These are phyloP conservation scores for Tolypocladium ovalisporum DNA, from an alignment of 2,329 filamentous ascomycete species.

Conservation along the genomic window DNA sequence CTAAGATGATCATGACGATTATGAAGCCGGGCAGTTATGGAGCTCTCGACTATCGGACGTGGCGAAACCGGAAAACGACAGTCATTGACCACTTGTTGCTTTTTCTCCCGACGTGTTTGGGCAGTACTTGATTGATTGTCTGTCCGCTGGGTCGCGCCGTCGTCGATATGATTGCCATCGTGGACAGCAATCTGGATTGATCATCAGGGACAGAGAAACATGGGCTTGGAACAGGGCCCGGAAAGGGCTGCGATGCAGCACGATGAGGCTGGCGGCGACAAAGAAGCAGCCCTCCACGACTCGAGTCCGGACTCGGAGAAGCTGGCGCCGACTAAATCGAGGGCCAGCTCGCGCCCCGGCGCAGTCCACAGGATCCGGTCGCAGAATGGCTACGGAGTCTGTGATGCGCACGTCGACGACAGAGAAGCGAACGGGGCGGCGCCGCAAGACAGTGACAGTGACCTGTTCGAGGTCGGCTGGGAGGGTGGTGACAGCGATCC, in stretches of 20 bases:
- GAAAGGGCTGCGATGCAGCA: neutral
- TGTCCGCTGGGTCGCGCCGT: neutral
- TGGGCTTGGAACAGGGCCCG: neutral
- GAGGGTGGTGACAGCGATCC: constrained; percentile 63
- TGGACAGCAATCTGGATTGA: neutral
- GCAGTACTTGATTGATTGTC: neutral
- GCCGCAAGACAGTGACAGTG: constrained; percentile 23
- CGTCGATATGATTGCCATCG: neutral
- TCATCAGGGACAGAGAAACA: neutral
- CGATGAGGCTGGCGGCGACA: neutral
- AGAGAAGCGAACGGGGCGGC: constrained; percentile 2
- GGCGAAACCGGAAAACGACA: neutral
- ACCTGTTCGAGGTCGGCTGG: constrained; percentile 61
- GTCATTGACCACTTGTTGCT: neutral
- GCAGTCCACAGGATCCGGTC: constrained; percentile 16
- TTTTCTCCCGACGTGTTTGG: neutral
- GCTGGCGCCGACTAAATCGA: neutral
- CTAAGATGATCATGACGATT: neutral
- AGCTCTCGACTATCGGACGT: neutral
- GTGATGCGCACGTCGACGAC: constrained; percentile 14
- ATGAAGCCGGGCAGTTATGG: neutral
- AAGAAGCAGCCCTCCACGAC: neutral
- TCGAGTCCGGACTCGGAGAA: neutral
- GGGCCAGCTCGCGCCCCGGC: neutral
- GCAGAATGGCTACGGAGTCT: constrained; percentile 33